Evolutionary conservation across 768 basidiomycete species (phyloP), one percentile per base, ranked within the genome.

Genomic region (Tricholoma bakamatsutake): DNA sequence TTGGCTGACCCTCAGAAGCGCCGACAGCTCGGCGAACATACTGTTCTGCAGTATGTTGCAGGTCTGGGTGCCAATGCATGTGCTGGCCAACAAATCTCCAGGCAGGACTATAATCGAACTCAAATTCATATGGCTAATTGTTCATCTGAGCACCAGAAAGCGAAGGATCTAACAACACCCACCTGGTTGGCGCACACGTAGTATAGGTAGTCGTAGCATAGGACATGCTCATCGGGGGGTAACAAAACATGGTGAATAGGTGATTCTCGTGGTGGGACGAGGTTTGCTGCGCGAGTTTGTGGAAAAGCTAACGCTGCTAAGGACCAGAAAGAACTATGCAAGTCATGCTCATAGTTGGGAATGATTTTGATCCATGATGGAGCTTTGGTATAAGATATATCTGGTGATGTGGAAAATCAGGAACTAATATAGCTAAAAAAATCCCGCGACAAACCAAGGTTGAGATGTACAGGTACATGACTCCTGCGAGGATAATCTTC

Each of bases 21-120:
- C 72, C 75, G 43, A 83, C 62, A 8, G 82, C 73, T 24, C 66
- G 67, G 56, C 78, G 69, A 28, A 81, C 68, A 62, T 82, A 81
- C 17, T 67, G 55, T 39, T 77, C 68, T 4, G 80, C 76, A 17
- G 84, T 59, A 5, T 61, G 57, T 56, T 74, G 66, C 10, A 85
- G 62, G 21, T 59, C 61, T 7, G 71, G 66, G 2, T 72, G 71
- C 80, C 80, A 85, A 52, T 71, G 73, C 69, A 83, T 71, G 59
- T 82, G 64, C 57, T 74, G 69, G 15, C 80, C 82, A 33, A 79
- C 80, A 63, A 75, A 75, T 60, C 77, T 68, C 83, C 83, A 85
- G 15, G 76, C 80, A 17, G 82, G 82, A 54, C 78, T 77, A 61
- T 76, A 84, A 55, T 84, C 82, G 51, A 71, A 74, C 47, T 80